Base-by-base conservation (phyloP, 768 basidiomycete genomes). In the Serendipita indica region DNA sequence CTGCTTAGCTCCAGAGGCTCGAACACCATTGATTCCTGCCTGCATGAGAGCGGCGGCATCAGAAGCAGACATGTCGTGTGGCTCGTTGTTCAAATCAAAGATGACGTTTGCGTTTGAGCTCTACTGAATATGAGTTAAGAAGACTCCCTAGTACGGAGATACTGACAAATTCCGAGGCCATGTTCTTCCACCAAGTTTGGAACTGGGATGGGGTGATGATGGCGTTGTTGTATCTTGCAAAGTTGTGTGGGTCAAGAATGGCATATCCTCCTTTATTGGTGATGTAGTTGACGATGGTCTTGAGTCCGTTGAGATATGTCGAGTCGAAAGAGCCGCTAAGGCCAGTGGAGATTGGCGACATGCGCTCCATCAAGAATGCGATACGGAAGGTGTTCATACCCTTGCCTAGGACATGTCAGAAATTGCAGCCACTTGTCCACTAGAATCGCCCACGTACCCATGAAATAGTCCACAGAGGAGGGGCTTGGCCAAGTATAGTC, bases 1-100 rank as follows among this genome's bases (percentile, higher is more conserved):
- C 62, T 75, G 73, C 5, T 70, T 83, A n/a, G 83, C 83, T 60
- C 84, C 83, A 37, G 71, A 72, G 7, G 78, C 69, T 63, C 83
- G 75, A 63, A 86, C 81, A 61, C 78, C 81, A 64, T 82, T 80
- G 60, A 86, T 71, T 5, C 79, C 81, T 41, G 79, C 79, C 75
- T 84, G 83, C 65, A 79, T 79, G 57, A 81, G 68, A 43, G 72
- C 63, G 65, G 77, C 77, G 27, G 79, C 79, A 28, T 70, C 70
- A n/a, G 67, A 62, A 3, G 80, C 80, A 59, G 75, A 72, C 60
- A 81, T 79, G 60, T 69, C 78, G 62, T 82, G 69, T 41, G 83
- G 83, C 69, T 85, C 82, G 70, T 84, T 86, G 78, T 75, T 76
- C 25, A 54, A 45, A 73, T 75, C 81, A 67, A 83, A 83, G 65